Percentiles rank a stretch among this genome's conserved stretches.
Evolutionary conservation across 192 early-diverging fungal species (phyloP).

Genomic region (Backusella tuberculispora): DNA sequence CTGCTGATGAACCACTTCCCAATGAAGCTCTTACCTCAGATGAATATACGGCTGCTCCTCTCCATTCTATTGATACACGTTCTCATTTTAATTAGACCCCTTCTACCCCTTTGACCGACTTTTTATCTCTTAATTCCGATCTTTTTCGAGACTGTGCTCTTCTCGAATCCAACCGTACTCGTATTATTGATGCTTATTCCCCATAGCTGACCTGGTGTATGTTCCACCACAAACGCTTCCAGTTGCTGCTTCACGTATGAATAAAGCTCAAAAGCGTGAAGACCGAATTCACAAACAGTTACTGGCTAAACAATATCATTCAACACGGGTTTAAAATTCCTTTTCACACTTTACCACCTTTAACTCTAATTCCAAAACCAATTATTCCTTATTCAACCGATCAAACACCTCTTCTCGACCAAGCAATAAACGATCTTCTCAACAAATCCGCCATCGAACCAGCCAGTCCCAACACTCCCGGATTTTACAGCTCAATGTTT

Average conservation of each 20-base stretch:
- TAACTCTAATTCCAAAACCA: not conserved
- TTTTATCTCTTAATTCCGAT: too few relatives aligned
- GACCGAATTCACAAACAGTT: not conserved
- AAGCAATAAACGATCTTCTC: not conserved
- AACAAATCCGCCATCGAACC: not conserved
- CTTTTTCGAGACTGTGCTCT: too few relatives aligned
- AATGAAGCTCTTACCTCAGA: too few relatives aligned
- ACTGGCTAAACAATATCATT: not conserved
- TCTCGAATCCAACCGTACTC: too few relatives aligned
- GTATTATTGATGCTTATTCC: not conserved
- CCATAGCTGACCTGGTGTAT: not conserved
- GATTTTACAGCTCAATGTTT: constrained; percentile 33
- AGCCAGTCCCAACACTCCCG: not conserved
- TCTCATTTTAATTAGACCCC: too few relatives aligned
- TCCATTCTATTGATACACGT: too few relatives aligned
- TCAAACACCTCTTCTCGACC: not conserved
- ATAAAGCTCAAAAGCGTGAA: not conserved
- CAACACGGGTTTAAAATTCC: not conserved
- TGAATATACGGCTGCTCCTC: too few relatives aligned
- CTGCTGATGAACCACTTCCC: too few relatives aligned
- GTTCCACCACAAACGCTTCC: not conserved
- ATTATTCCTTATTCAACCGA: constrained; percentile 2
- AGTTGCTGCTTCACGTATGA: not conserved
- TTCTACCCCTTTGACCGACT: too few relatives aligned
- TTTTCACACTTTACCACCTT: not conserved